Evolutionary conservation across 225 moss, liverwort and hornwort species (phyloP).

Genomic region (Thuidium tamariscinum): DNA sequence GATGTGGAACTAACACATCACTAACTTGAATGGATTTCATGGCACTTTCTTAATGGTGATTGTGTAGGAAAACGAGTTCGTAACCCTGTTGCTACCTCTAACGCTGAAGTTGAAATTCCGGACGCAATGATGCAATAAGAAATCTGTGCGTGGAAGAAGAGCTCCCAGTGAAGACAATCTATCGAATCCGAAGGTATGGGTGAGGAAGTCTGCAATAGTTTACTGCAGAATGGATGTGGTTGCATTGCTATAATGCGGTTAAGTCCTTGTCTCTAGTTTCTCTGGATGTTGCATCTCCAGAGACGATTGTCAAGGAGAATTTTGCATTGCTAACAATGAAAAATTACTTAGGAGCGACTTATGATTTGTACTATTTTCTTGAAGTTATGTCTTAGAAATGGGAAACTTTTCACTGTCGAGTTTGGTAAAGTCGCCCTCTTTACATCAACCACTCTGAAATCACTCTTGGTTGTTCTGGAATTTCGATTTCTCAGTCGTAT

Average conservation of each 20-base stretch:
- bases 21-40: neutral
- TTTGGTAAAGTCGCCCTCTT: neutral
- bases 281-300: neutral
- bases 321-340: neutral
- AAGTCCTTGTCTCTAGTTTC: neutral
- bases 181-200: neutral
- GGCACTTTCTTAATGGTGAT: neutral
- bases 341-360: neutral
- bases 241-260: neutral
- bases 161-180: neutral
- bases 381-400: neutral
- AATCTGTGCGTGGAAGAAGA: neutral
- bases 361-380: neutral
- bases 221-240: neutral
- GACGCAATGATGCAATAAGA: conserved; percentile 28
- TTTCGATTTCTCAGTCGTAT: neutral
- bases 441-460: neutral
- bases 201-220: neutral
- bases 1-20: neutral
- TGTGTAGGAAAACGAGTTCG: conserved; percentile 29
- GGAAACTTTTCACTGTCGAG: neutral
- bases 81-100: conserved; percentile 8
- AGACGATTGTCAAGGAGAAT: neutral
- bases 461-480: neutral
- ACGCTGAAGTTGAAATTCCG: conserved; percentile 9